phyloP scores from a whole-genome alignment of 169 alveolate species.

The Plasmodium adleri region DNA sequence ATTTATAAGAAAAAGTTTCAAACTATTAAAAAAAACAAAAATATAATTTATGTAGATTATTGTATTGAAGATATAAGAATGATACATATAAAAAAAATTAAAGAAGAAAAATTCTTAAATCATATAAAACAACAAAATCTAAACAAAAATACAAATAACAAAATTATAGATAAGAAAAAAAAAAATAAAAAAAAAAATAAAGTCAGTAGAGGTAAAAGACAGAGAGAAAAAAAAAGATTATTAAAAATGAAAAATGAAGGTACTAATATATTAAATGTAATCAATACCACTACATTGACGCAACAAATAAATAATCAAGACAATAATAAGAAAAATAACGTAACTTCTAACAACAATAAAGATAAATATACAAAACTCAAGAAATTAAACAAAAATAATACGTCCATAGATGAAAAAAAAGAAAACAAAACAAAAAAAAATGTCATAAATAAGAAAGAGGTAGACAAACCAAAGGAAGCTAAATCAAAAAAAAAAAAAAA shows the following conservation, averaged over 20 bases:
- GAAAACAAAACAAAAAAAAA: slow-evolving; percentile 3
- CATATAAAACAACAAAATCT: slow-evolving; percentile 48
- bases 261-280: slow-evolving; percentile 30
- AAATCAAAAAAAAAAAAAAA: slow-evolving; percentile 1
- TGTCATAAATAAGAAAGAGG: not conserved
- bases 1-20: slow-evolving; percentile 59
- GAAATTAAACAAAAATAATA: slow-evolving; percentile 7
- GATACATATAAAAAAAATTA: slow-evolving; percentile 72
- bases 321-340: not conserved
- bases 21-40: slow-evolving; percentile 45
- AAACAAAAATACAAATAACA: slow-evolving; percentile 2
- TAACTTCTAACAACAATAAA: not conserved
- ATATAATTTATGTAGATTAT: slow-evolving; percentile 69
- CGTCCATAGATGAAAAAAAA: slow-evolving; percentile 6
- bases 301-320: not conserved
- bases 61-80: slow-evolving; percentile 74
- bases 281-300: slow-evolving; percentile 2
- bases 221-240: slow-evolving; percentile 74
- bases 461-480: slow-evolving; percentile 13
- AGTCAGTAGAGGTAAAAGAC: slow-evolving; percentile 67
- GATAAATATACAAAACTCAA: not conserved
- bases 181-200: slow-evolving; percentile 47
- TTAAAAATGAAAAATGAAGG: slow-evolving; percentile 34
- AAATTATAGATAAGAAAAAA: slow-evolving; percentile 1
- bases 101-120: slow-evolving; percentile 67